phyloP scores from a whole-genome alignment of 257 asterid species.

The Euphrasia confusa region DNA sequence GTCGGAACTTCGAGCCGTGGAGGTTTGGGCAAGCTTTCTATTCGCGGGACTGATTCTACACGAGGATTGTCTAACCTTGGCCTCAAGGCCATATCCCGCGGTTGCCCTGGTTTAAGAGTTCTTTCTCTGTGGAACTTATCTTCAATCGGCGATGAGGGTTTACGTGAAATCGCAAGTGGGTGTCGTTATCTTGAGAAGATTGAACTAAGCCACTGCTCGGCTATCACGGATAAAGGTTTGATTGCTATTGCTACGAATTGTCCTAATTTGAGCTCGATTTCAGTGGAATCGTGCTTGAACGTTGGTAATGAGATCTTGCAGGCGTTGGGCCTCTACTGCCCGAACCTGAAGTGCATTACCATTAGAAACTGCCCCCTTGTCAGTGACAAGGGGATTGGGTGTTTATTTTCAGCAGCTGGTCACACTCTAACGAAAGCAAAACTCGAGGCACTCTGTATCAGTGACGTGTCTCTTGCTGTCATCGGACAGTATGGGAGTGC shows the following conservation, averaged over 20 bases:
- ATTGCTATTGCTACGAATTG: slow-evolving; percentile 60
- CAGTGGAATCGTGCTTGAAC: slow-evolving; percentile 66
- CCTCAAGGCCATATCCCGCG: slow-evolving; percentile 59
- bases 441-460: slow-evolving; percentile 52
- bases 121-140: slow-evolving; percentile 70
- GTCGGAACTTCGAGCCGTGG: slow-evolving; percentile 71
- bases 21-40: slow-evolving; percentile 82
- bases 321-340: slow-evolving; percentile 60
- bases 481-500: slow-evolving; percentile 70
- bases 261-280: slow-evolving; percentile 56
- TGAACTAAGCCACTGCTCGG: slow-evolving; percentile 62
- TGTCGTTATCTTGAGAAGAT: slow-evolving; percentile 63
- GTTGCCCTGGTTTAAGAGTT: slow-evolving; percentile 61
- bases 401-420: slow-evolving; percentile 63
- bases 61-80: slow-evolving; percentile 56
- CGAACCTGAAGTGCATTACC: slow-evolving; percentile 47
- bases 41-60: slow-evolving; percentile 50
- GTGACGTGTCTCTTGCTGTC: slow-evolving; percentile 75
- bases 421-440: slow-evolving; percentile 45
- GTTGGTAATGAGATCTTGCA: slow-evolving; percentile 61
- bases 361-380: slow-evolving; percentile 58
- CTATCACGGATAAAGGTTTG: slow-evolving; percentile 61
- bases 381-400: slow-evolving; percentile 65
- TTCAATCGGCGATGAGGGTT: slow-evolving; percentile 64
- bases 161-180: slow-evolving; percentile 57